Evolutionary conservation across 2,329 filamentous ascomycete genomes (phyloP).

Genomic region (Calonectria naviculata): DNA sequence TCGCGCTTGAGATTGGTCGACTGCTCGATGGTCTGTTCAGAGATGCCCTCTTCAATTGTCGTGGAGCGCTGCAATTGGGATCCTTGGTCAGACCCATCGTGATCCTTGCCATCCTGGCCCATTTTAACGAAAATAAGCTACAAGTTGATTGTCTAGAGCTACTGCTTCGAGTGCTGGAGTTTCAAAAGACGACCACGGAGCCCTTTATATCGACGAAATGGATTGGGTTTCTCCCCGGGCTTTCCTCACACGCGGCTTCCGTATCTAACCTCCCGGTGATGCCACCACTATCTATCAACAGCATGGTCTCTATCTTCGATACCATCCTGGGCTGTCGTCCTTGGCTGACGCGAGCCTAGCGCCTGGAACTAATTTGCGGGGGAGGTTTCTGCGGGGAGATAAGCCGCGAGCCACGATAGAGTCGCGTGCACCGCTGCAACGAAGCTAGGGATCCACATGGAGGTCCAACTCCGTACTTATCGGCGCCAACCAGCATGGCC

Average conservation of each 20-base stretch:
- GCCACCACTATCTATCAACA: not conserved
- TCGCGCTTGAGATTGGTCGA: conserved; percentile 55
- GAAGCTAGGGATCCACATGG: conserved; percentile 5
- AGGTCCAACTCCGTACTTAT: conserved; percentile 4
- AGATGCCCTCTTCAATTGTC: not conserved
- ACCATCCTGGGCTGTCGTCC: not conserved
- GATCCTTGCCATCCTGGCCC: not conserved
- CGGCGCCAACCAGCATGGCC: not conserved
- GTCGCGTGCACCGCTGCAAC: not conserved
- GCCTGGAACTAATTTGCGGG: not conserved
- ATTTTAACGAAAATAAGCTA: not conserved
- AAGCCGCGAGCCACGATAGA: not conserved
- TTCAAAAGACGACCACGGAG: not conserved
- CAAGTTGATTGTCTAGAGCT: not conserved
- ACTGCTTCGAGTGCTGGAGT: not conserved
- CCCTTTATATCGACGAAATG: not conserved
- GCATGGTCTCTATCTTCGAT: not conserved
- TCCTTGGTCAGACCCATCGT: not conserved
- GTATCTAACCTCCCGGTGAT: not conserved
- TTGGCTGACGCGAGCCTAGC: not conserved
- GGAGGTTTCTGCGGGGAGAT: not conserved
- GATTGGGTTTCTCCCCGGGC: too few relatives aligned
- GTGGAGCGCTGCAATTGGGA: not conserved
- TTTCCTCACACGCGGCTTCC: not conserved
- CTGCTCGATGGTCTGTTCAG: not conserved